These are phyloP conservation scores for Mollisia scopiformis DNA, from an alignment of 2,329 filamentous ascomycete genomes.

Conservation along the genomic window DNA sequence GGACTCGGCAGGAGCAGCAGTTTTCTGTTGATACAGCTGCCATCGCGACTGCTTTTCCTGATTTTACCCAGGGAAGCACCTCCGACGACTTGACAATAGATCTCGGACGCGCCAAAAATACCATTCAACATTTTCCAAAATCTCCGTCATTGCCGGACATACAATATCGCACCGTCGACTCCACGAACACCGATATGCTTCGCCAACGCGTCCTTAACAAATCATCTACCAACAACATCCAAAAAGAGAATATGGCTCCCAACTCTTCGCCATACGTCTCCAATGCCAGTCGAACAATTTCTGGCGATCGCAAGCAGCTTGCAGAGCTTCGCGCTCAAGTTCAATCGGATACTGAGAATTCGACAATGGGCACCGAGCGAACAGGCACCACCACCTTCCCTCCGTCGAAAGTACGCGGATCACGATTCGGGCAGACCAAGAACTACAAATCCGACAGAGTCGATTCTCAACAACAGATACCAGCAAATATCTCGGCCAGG, in stretches of 20 bases:
- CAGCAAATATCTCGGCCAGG: background rate
- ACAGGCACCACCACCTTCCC: background rate
- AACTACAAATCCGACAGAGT: background rate
- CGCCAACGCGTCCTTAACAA: background rate
- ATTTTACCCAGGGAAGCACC: constrained; percentile 46
- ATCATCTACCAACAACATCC: constrained; percentile 1
- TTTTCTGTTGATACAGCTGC: constrained; percentile 46
- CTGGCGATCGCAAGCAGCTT: constrained; percentile 37
- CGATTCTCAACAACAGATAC: background rate
- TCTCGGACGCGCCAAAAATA: background rate
- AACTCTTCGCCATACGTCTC: constrained; percentile 30
- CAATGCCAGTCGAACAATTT: constrained; percentile 35
- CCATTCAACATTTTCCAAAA: background rate
- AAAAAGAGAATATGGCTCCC: constrained; percentile 27
- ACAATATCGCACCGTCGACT: background rate
- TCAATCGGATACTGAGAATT: background rate
- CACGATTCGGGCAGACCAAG: background rate
- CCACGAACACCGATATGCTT: background rate
- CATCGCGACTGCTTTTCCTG: constrained; percentile 48
- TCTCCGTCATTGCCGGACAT: background rate
- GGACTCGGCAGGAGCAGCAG: constrained; percentile 23
- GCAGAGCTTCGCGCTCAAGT: background rate
- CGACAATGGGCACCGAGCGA: background rate
- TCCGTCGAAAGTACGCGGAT: background rate
- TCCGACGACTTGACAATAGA: background rate